These are phyloP conservation scores for Dryas octopetala DNA, from an alignment of 306 rosid species.

Conservation along the genomic window DNA sequence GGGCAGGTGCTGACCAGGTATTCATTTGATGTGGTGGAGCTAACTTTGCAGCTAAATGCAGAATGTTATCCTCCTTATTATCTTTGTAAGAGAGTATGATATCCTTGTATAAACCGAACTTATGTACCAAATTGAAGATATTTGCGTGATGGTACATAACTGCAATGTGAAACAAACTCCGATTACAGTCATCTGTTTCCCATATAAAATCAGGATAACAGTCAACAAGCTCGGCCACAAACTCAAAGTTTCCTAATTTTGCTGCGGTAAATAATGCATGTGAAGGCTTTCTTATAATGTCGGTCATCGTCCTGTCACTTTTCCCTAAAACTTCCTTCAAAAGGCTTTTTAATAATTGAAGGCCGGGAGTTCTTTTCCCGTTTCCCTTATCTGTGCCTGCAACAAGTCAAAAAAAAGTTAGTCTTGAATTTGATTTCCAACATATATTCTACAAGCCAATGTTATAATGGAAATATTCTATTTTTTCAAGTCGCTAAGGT, in stretches of 20 bases:
- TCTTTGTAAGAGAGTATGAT: conserved; percentile 4
- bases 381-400: neutral
- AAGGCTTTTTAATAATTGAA: conserved; percentile 5
- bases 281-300: neutral
- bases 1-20: conserved; percentile 21
- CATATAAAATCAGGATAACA: conserved; percentile 26
- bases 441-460: too few species aligned
- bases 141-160: conserved; percentile 18
- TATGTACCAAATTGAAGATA: conserved; percentile 23
- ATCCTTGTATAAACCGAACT: conserved; percentile 24
- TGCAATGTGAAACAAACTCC: conserved; percentile 27
- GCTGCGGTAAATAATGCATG: conserved; percentile 26
- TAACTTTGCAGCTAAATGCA: conserved; percentile 29
- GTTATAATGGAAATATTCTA: too few species aligned
- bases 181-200: conserved; percentile 8
- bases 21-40: conserved; percentile 21
- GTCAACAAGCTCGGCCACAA: conserved; percentile 19
- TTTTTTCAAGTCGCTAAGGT: too few species aligned
- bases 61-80: neutral
- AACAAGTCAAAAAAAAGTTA: neutral
- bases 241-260: conserved; percentile 25
- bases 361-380: conserved; percentile 7
- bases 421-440: too few species aligned
- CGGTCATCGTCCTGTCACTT: neutral
- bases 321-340: neutral